These are phyloP conservation scores for Carex parvula DNA, from an alignment of 176 grass and related monocot species.

Conservation along the genomic window DNA sequence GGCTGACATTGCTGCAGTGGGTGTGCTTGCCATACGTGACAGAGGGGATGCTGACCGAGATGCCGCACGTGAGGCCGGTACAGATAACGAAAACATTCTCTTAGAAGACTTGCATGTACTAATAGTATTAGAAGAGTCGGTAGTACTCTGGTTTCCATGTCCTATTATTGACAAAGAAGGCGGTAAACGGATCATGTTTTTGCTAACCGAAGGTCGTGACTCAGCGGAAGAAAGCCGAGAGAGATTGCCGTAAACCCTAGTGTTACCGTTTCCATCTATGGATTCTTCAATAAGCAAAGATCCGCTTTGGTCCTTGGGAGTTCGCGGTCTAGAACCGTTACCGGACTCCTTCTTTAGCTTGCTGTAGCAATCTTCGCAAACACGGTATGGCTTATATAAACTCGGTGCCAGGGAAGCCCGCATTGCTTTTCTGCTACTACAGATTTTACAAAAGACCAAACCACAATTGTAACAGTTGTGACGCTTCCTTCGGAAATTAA, in stretches of 20 bases:
- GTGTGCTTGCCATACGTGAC: slow-evolving; percentile 38
- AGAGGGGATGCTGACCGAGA: slow-evolving; percentile 36
- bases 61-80: slow-evolving; percentile 42
- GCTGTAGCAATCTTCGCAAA: slow-evolving; percentile 60
- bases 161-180: slow-evolving; percentile 27
- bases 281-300: slow-evolving; percentile 36
- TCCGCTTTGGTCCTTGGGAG: slow-evolving; percentile 28
- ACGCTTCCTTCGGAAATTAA: slow-evolving; percentile 67
- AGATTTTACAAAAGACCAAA: slow-evolving; percentile 63
- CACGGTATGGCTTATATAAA: slow-evolving; percentile 54
- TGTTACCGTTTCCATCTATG: slow-evolving; percentile 32
- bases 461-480: slow-evolving; percentile 85
- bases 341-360: slow-evolving; percentile 40
- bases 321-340: slow-evolving; percentile 27
- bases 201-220: slow-evolving; percentile 28
- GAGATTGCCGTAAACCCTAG: slow-evolving; percentile 32
- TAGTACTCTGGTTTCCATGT: slow-evolving; percentile 32
- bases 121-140: slow-evolving; percentile 33
- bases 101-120: slow-evolving; percentile 36
- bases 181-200: slow-evolving; percentile 33
- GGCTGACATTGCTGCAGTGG: slow-evolving; percentile 20
- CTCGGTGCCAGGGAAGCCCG: slow-evolving; percentile 68
- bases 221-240: slow-evolving; percentile 51
- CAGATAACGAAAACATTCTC: slow-evolving; percentile 49
- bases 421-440: slow-evolving; percentile 53